Conservation (phyloP, 2,329 filamentous ascomycete genomes). For the Intubia oerlemansii region DNA sequence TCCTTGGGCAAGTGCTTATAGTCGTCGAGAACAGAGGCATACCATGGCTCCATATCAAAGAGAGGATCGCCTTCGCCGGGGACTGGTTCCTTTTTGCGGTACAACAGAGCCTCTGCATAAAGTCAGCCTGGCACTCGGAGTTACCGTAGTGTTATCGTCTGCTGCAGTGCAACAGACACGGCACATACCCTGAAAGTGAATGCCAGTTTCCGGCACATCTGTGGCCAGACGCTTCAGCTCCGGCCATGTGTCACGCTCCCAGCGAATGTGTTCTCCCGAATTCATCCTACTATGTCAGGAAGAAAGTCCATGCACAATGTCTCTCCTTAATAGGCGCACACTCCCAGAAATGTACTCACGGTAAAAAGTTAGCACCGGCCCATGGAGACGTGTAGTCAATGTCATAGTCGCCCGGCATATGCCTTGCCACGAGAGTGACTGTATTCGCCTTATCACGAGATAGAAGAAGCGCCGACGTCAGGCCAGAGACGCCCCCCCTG, state of each 20-base stretch:
- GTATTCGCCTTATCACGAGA: slow-evolving; percentile 21
- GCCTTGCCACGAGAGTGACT: slow-evolving; percentile 35
- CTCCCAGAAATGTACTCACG: slow-evolving; percentile 24
- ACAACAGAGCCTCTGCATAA: slow-evolving; percentile 22
- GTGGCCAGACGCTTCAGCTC: slow-evolving; percentile 35
- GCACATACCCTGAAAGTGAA: slow-evolving; percentile 54
- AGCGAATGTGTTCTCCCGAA: slow-evolving; percentile 20
- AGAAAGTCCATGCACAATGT: no score
- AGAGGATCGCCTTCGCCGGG: slow-evolving; percentile 33
- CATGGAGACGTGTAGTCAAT: slow-evolving; percentile 80
- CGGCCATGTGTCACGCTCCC: slow-evolving; percentile 44
- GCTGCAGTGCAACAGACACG: no score
- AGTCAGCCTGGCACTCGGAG: no score
- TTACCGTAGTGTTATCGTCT: no score
- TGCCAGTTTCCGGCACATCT: slow-evolving; percentile 53
- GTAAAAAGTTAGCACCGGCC: slow-evolving; percentile 65
- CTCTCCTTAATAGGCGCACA: not conserved
- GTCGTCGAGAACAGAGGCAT: slow-evolving; percentile 47
- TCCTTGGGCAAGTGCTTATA: slow-evolving; percentile 37
- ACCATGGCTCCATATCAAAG: slow-evolving; percentile 50
- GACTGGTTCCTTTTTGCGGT: slow-evolving; percentile 34
- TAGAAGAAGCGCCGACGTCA: slow-evolving; percentile 27
- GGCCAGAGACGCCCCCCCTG: slow-evolving; percentile 27
- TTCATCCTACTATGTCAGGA: slow-evolving; percentile 20
- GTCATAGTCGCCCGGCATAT: slow-evolving; percentile 87